Base-by-base conservation (phyloP, 495 filamentous ascomycete species). In the Lepidopterella palustris region DNA sequence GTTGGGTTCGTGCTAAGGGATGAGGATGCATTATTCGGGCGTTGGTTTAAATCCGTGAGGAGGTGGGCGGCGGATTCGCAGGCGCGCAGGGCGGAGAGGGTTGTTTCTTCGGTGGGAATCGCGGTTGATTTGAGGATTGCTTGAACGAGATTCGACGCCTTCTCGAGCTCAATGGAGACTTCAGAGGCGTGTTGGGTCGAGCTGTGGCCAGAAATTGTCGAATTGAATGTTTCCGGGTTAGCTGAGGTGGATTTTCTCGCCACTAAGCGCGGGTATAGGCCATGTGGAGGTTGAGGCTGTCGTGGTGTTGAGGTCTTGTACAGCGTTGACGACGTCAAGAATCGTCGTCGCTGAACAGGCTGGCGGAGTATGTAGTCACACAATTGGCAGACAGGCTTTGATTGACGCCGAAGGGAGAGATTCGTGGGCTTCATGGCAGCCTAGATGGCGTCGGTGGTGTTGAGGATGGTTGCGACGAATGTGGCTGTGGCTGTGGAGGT, bases 281-380 rank as follows among this genome's bases (percentile, higher is more conserved):
- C 42, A 57, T 57, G 48, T 27, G 11, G 55, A 35, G 56, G 35
- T 21, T 55, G 25, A 28, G 49, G 31, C 24, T 54, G 60, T n/a
- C 56, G 52, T 21, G 52, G 60, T 15, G 59, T 40, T 28, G 59
- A 13, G 57, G 64, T 27, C 23, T 55, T 48, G 52, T 58, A 53
- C 23, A 63, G 11, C 8, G 53, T 55, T 24, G 57, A 49, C 10
- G 64, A 21, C 21, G 53, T 24, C 27, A 58, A 25, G 60, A 67
- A 63, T 3, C 53, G 48, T 20, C 60, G 60, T 24, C 39, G 64
- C 23, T 50, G 53, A 6, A 47, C 50, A 45, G 64, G 54, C 60
- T 67, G 64, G 60, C 53, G 64, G 39, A 58, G 29, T 24, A 63
- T 61, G 53, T 63, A 58, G 25, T 63, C 60, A 54, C 64, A 67